These are phyloP conservation scores for Phytopythium kandeliae DNA, from an alignment of 352 stramenopile genomes.

Conservation along the genomic window DNA sequence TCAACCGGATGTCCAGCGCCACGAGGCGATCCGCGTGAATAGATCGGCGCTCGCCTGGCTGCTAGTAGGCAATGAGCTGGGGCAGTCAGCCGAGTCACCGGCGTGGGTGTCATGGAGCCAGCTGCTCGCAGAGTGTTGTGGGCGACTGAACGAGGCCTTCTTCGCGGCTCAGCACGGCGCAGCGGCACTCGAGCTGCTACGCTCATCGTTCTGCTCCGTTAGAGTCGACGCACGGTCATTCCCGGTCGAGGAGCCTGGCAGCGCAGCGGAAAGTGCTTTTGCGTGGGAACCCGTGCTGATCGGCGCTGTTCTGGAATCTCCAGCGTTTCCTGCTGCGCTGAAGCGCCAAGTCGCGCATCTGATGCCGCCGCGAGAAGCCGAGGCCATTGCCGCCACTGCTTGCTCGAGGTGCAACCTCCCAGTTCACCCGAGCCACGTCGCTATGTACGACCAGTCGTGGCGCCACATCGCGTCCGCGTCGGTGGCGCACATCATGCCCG, in stretches of 20 bases:
- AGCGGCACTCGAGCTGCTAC: constrained; percentile 9
- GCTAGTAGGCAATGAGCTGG: background rate
- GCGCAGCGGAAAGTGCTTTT: constrained; percentile 5
- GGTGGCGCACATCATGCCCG: constrained; percentile 26
- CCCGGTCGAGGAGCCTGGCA: background rate
- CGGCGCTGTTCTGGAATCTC: constrained; percentile 14
- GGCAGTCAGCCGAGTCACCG: background rate
- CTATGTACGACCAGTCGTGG: background rate
- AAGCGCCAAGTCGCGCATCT: constrained; percentile 24
- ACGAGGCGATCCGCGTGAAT: constrained; percentile 2
- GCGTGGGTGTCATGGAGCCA: constrained; percentile 24
- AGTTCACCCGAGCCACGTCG: background rate
- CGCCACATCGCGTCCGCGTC: constrained; percentile 3
- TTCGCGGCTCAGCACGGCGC: constrained; percentile 17
- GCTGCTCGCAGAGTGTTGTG: constrained; percentile 27
- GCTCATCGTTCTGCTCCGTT: constrained; percentile 15
- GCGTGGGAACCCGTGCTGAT: constrained; percentile 43
- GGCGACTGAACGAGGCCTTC: constrained; percentile 22
- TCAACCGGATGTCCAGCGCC: constrained; percentile 7
- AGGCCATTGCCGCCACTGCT: background rate
- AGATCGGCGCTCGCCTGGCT: constrained; percentile 5
- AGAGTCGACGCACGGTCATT: background rate
- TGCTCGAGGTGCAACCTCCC: background rate
- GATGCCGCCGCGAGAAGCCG: constrained; percentile 5
- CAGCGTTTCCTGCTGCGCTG: constrained; percentile 15